Percentiles rank a stretch among this genome's conserved stretches.
Conservation (phyloP, 163 green algal genomes). For the Volvox carteri region DNA sequence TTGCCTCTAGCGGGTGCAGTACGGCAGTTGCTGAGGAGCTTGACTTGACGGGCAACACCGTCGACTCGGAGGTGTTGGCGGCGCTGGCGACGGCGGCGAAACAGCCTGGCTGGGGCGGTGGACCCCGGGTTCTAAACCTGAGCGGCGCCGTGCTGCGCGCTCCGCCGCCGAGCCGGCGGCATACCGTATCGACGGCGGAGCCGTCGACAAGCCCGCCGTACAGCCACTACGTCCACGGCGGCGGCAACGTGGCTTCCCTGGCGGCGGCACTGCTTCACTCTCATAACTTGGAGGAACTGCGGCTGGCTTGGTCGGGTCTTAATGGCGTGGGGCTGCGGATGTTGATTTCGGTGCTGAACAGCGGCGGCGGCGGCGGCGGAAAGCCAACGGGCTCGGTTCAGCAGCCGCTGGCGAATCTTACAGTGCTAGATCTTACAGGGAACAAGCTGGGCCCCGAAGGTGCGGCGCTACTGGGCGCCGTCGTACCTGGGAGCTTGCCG, state of each 20-base stretch:
- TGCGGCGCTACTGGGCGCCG: conserved; percentile 28
- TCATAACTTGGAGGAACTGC: conserved; percentile 9
- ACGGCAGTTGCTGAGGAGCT: conserved; percentile 10
- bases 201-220: not conserved
- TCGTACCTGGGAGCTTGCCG: conserved; percentile 31
- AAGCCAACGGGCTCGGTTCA: not conserved
- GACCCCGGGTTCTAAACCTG: conserved; percentile 32
- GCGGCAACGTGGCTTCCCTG: conserved; percentile 1
- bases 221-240: not conserved
- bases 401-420: not conserved
- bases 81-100: conserved; percentile 35
- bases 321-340: not conserved
- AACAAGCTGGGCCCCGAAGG: conserved; percentile 42
- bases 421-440: conserved; percentile 23
- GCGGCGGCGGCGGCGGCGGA: not conserved
- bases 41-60: conserved; percentile 17
- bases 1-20: not conserved
- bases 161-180: not conserved
- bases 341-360: conserved; percentile 1
- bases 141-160: conserved; percentile 20
- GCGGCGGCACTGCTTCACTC: conserved; percentile 6
- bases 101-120: conserved; percentile 14
- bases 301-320: conserved; percentile 32
- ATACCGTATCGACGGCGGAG: not conserved
- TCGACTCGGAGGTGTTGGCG: conserved; percentile 8